Base-by-base conservation (phyloP, 1,284 basidiomycete genomes). In the Lentinus polychrous region DNA sequence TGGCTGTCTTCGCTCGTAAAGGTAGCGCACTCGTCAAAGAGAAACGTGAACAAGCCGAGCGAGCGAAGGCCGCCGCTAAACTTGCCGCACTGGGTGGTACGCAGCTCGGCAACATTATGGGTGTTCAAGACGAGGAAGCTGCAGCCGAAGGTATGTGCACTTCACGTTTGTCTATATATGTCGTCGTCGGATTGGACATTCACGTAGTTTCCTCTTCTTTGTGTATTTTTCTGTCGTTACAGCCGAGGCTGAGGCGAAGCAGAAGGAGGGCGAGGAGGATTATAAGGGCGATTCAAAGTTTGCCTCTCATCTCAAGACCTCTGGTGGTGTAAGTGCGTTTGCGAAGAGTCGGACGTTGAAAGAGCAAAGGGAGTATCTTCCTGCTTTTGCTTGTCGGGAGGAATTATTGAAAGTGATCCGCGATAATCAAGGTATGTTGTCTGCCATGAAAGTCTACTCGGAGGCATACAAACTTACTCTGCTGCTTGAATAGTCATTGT, bases 201-300 rank as follows among this genome's bases (percentile, higher is more conserved):
- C 83, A 87, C 80, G 71, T 73, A 83, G 79, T 69, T 58, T 58
- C 54, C 42, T 31, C 27, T 54, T 36, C 49, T 52, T 42, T 43
- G 35, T n/a, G n/a, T n/a, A 6, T 33, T 14, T 24, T 14, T 58
- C 59, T 57, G 34, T 63, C 67, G 43, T 45, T 53, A 37, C 69
- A 85, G 80, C 81, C 58, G 79, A 81, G 57, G 85, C 82, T 0
- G 85, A 74, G 45, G 61, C 62, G 11, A 64, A 67, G 56, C 65
- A 57, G 32, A 73, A 71, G 57, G 56, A 52, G 0, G 61, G 52
- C 33, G 59, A 61, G 54, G 64, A 83, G 44, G 81, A 89, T 61
- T 94, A 92, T 66, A 94, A 88, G 64, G 89, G 91, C 24, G 96
- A 96, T 49, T 96, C 93, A 1, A 94, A 98, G 66, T 99, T 99